Conservation (phyloP, 2,329 filamentous ascomycete species). For the Talaromyces funiculosus region DNA sequence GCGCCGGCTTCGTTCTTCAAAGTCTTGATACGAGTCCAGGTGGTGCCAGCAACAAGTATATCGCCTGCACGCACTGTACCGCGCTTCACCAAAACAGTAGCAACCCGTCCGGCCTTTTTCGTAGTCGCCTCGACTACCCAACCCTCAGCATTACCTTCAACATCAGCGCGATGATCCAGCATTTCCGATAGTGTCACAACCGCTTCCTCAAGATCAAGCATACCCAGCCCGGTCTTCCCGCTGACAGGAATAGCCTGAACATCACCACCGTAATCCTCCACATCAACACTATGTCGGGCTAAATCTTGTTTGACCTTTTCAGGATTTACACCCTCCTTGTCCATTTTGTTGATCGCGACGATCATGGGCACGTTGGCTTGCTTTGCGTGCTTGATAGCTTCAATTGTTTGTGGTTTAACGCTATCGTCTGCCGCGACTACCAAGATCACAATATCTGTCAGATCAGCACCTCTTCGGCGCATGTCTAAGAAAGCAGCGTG, state of each 20-base stretch:
- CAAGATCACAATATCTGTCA: constrained; percentile 93
- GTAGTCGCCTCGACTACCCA: constrained; percentile 91
- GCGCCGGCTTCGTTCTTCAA: constrained; percentile 79
- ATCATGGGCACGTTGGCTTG: constrained; percentile 87
- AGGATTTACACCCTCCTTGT: constrained; percentile 75
- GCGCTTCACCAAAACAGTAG: constrained; percentile 80
- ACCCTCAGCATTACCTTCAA: constrained; percentile 72
- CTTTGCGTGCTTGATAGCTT: constrained; percentile 90
- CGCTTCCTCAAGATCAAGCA: constrained; percentile 86
- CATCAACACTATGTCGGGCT: constrained; percentile 72
- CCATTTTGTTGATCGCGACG: constrained; percentile 95
- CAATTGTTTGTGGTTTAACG: constrained; percentile 93
- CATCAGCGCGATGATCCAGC: constrained; percentile 79
- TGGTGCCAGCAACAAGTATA: constrained; percentile 77
- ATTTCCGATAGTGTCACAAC: constrained; percentile 81
- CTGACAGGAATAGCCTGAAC: constrained; percentile 87
- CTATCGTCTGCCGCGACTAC: constrained; percentile 96
- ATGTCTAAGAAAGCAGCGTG: constrained; percentile 94
- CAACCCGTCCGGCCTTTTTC: constrained; percentile 75
- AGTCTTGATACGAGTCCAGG: constrained; percentile 79
- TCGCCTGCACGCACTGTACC: constrained; percentile 79
- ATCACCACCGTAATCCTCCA: constrained; percentile 93
- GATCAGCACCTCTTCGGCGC: constrained; percentile 89
- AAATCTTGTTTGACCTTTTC: constrained; percentile 87
- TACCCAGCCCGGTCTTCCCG: constrained; percentile 88